Evolutionary conservation across 805 yeast genomes (phyloP).

Genomic region (Candida railenensis): DNA sequence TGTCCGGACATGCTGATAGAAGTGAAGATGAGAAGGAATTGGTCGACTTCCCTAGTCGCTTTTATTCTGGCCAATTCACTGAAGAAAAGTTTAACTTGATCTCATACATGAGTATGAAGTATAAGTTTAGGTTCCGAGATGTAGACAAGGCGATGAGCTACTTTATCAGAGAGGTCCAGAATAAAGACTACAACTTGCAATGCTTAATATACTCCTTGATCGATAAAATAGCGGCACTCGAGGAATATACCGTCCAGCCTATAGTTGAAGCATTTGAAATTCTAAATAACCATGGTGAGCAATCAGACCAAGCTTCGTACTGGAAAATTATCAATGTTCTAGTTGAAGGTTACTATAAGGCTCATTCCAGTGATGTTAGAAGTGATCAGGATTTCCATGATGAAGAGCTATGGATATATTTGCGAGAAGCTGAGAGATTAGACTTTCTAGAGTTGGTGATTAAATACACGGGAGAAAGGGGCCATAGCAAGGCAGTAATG

Average conservation of each 20-base stretch:
- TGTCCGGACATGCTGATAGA: not conserved
- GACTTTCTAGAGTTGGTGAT: not conserved
- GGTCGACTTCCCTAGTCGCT: slow-evolving; percentile 3
- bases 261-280: not conserved
- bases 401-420: slow-evolving; percentile 1
- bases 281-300: not conserved
- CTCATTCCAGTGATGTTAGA: too few relatives aligned
- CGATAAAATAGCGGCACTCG: not conserved
- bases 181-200: not conserved
- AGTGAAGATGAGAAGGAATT: not conserved
- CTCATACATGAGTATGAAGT: not conserved
- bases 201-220: too few relatives aligned
- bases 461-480: not conserved
- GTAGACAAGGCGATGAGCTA: not conserved
- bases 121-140: not conserved
- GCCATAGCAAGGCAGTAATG: slow-evolving; percentile 4
- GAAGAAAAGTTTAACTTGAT: not conserved
- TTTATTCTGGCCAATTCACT: not conserved
- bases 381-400: not conserved
- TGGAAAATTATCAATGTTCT: not conserved
- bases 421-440: not conserved
- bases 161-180: not conserved
- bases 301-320: not conserved
- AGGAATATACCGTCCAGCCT: not conserved
- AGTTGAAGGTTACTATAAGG: not conserved